A percentile compares a stretch with the other conserved stretches of the same genome.
Evolutionary conservation across 1,284 basidiomycete genomes (phyloP).

Genomic region (Melampsora americana): DNA sequence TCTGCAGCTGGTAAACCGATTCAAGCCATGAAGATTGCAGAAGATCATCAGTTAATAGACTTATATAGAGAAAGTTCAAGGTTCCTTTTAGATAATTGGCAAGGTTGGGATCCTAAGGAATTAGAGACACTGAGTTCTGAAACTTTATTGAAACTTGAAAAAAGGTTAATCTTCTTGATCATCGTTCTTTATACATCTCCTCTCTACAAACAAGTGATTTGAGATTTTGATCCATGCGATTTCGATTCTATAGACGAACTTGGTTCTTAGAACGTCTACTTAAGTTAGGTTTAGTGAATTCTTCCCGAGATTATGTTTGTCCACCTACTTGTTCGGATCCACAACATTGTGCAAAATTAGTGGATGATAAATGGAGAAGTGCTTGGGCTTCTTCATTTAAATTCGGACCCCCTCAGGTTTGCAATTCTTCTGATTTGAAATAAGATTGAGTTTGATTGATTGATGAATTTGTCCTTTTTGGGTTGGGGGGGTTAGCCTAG

Average conservation of each 20-base stretch:
- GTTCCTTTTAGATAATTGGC: constrained; percentile 75
- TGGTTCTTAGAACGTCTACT: constrained; percentile 92
- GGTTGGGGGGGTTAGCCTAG: constrained; percentile 6
- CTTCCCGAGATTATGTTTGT: constrained; percentile 78
- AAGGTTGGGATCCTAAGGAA: constrained; percentile 64
- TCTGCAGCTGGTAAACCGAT: constrained; percentile 85
- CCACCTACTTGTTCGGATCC: constrained; percentile 76
- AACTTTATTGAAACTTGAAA: constrained; percentile 80
- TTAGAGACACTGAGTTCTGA: constrained; percentile 71
- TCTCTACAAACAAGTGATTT: too few species aligned
- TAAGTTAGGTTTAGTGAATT: constrained; percentile 78
- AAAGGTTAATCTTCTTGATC: too few species aligned
- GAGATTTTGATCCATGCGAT: too few species aligned
- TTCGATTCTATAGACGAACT: constrained; percentile 62
- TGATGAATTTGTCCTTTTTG: too few species aligned
- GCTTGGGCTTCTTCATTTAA: constrained; percentile 81
- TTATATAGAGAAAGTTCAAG: constrained; percentile 81
- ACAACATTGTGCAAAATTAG: constrained; percentile 70
- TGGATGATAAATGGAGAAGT: constrained; percentile 88
- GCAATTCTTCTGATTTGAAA: constrained; percentile 45
- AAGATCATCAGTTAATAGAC: constrained; percentile 56
- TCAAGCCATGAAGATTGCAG: constrained; percentile 79
- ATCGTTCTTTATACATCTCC: too few species aligned
- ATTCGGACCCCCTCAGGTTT: constrained; percentile 63
- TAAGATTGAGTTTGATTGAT: not conserved